phyloP scores from a whole-genome alignment of 2,329 filamentous ascomycete species.

The Colletotrichum paranaense region DNA sequence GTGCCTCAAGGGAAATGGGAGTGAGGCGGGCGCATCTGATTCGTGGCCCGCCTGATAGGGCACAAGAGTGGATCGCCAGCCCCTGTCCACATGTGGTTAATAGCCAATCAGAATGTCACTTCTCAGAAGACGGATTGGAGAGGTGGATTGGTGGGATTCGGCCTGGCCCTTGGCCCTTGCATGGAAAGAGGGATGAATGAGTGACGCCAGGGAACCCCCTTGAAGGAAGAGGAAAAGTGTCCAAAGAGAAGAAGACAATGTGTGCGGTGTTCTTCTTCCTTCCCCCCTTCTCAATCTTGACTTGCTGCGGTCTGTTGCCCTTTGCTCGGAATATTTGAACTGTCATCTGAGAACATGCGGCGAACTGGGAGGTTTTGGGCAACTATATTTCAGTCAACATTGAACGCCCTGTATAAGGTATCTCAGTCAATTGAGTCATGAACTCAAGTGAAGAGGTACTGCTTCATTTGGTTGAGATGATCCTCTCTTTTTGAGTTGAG shows the following conservation, averaged over 20 bases:
- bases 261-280: background rate
- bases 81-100: background rate
- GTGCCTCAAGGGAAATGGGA: background rate
- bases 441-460: background rate
- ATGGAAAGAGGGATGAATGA: background rate
- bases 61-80: background rate
- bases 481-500: background rate
- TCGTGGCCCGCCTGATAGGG: background rate
- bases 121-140: background rate
- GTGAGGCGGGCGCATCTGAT: conserved; percentile 3
- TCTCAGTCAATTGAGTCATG: background rate
- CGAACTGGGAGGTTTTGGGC: background rate
- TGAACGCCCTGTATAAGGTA: background rate
- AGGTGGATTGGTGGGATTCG: background rate
- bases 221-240: background rate
- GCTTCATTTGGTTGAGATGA: background rate
- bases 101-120: background rate
- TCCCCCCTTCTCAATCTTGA: background rate
- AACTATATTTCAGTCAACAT: background rate
- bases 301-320: background rate
- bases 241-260: background rate
- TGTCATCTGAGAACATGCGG: background rate
- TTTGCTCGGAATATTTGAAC: background rate
- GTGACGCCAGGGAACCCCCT: background rate
- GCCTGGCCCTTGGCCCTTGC: background rate